Evolutionary conservation across 1,284 basidiomycete species (phyloP), one percentile per base, ranked within the genome.

Genomic region (Austropuccinia psidii): DNA sequence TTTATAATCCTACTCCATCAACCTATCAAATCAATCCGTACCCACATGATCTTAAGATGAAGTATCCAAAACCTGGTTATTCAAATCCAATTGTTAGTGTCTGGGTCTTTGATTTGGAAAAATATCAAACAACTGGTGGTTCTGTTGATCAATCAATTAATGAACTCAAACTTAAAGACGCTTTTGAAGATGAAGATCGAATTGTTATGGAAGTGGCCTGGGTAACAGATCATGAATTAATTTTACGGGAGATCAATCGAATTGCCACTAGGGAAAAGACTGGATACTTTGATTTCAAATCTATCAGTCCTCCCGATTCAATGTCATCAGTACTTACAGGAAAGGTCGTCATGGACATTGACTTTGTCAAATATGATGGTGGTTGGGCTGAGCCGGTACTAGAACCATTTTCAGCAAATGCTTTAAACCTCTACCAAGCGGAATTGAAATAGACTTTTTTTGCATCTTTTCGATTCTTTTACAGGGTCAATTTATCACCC

Each of bases 371-470:
- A 79, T 89, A 88, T 0, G 93, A 95, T 78, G 86, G 88, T 50
- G 95, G 95, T 0, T 98, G 95, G 94, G 92, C 97, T 77, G 90
- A 96, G 64, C 80, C 83, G 75, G 83, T 82, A n/a, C n/a, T n/a
- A n/a, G n/a, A n/a, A n/a, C n/a, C 27, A 69, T 81, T 77, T 21
- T 49, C 2, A 7, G 15, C n/a, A 2, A 19, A 29, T 43, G 21
- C n/a, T 35, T 9, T 54, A 17, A 35, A 17, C 27, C 1, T 37
- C 74, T 75, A 0, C 75, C 65, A 4, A 31, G 27, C 37, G 39
- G 24, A 27, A 7, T n/a, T 49, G 41, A 24, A 60, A 9, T 29
- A 45, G 9, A 9, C 2, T 4, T n/a, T 15, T 37, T 21, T 37
- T 41, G 24, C 39, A 41, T 19, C 55, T 21, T 11, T 50, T 37